Conservation (phyloP, 2,329 filamentous ascomycete genomes). For the Alternaria brassicicola region DNA sequence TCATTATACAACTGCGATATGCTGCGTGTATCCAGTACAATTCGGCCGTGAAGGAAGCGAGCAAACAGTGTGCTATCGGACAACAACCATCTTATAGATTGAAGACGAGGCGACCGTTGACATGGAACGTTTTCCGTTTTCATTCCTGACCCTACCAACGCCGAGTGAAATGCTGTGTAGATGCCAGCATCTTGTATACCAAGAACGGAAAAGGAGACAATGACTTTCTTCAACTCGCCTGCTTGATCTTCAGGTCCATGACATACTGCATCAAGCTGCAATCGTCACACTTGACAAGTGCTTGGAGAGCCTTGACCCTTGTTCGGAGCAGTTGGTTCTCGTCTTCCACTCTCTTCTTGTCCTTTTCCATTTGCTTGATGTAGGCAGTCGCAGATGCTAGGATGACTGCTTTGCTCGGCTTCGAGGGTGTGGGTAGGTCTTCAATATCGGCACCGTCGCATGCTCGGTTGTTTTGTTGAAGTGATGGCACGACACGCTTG, state of each 20-base stretch:
- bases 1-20: slow-evolving; percentile 16
- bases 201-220: neutral
- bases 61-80: neutral
- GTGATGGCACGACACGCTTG: slow-evolving; percentile 47
- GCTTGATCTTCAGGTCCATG: slow-evolving; percentile 50
- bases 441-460: slow-evolving; percentile 52
- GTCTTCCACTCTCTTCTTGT: slow-evolving; percentile 48
- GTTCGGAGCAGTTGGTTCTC: slow-evolving; percentile 49
- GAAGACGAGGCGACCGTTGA: neutral
- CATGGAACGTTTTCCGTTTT: slow-evolving; percentile 3
- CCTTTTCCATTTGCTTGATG: slow-evolving; percentile 55
- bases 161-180: slow-evolving; percentile 24
- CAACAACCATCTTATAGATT: neutral
- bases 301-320: slow-evolving; percentile 52
- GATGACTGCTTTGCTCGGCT: slow-evolving; percentile 55
- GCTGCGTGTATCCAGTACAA: neutral
- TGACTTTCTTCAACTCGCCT: slow-evolving; percentile 9
- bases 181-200: slow-evolving; percentile 17
- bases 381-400: slow-evolving; percentile 54
- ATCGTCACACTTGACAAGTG: slow-evolving; percentile 55
- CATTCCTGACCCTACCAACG: slow-evolving; percentile 15
- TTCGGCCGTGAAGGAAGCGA: neutral
- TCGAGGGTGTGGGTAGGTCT: slow-evolving; percentile 50
- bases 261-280: slow-evolving; percentile 54
- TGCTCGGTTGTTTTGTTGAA: slow-evolving; percentile 46